Evolutionary conservation across 2,329 filamentous ascomycete species (phyloP), one percentile per base, ranked within the genome.

Genomic region (Acrodontium crateriforme): DNA sequence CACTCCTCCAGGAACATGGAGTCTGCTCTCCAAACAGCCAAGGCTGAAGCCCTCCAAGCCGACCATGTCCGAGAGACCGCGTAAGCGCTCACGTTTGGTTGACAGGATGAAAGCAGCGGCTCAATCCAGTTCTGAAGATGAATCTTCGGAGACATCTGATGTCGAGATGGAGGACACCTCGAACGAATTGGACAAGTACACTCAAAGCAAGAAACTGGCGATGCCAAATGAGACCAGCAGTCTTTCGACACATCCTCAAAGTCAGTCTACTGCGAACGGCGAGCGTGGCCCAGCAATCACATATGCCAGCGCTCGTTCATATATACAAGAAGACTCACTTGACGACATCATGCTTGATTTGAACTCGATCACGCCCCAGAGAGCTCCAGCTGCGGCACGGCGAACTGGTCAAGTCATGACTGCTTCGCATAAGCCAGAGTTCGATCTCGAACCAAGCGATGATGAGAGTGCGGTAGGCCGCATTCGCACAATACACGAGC

Each of bases 401-500:
- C 20, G 20, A 10, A 12, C 13, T 12, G 13, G 13, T 12, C n/a
- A 10, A 22, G 20, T n/a, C 13, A 4, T 22, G n/a, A 8, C 13
- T 12, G 25, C 19, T n/a, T 41, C 41, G 5, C 45, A 48, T 25
- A 40, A 45, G 28, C 44, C 41, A 3, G 31, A 41, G n/a, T 44
- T 49, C 20, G 42, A 52, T 25, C 36, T 50, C 10, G 57, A 63
- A 4, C 59, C 63, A 6, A 65, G 67, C 9, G 60, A 63, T 9
- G 56, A 56, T 16, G 55, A 60, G 19, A 53, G 48, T 25, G 41
- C 52, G 31, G 42, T 55, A 42, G 53, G 54, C 12, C 46, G 53
- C 15, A 58, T 72, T 25, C 62, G 67, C 32, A 71, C 65, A 30
- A 69, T 74, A 15, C 70, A 76, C 37, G 72, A 76, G 44, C 56